Percentiles rank a stretch among this genome's conserved stretches.
phyloP scores from a whole-genome alignment of 2,329 filamentous ascomycete genomes.

The Cladosporium oxysporum region DNA sequence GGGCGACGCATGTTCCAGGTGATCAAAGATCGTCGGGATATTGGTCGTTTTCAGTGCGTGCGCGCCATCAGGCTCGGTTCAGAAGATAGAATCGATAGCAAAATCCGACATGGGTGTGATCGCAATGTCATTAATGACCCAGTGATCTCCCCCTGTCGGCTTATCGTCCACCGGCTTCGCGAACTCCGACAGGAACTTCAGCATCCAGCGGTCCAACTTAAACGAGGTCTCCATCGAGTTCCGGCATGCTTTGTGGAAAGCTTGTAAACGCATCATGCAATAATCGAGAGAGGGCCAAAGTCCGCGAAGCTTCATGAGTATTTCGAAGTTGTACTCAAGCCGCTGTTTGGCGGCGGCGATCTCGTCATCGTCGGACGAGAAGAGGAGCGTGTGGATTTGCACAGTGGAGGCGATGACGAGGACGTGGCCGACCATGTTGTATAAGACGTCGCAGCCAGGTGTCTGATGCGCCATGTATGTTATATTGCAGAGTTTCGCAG shows the following conservation, averaged over 20 bases:
- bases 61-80: not conserved
- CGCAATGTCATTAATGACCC: constrained; percentile 16
- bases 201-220: constrained; percentile 33
- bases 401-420: constrained; percentile 20
- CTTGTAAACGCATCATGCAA: constrained; percentile 17
- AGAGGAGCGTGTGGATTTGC: constrained; percentile 17
- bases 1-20: not conserved
- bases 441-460: constrained; percentile 17
- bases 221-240: constrained; percentile 20
- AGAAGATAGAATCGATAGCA: constrained; percentile 16
- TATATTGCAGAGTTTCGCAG: constrained; percentile 14
- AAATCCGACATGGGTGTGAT: constrained; percentile 19
- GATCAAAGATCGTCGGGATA: not conserved
- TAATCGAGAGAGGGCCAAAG: constrained; percentile 12
- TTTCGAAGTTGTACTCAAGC: constrained; percentile 17
- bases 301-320: constrained; percentile 11
- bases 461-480: constrained; percentile 16
- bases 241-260: constrained; percentile 18
- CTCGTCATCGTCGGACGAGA: constrained; percentile 13
- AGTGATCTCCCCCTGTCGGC: constrained; percentile 12
- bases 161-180: constrained; percentile 16
- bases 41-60: too few relatives aligned
- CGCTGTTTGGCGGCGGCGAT: constrained; percentile 11
- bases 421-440: constrained; percentile 19
- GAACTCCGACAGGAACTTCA: constrained; percentile 43